Base-by-base conservation (phyloP, 225 moss, liverwort and hornwort species). In the Marchantia polymorpha region DNA sequence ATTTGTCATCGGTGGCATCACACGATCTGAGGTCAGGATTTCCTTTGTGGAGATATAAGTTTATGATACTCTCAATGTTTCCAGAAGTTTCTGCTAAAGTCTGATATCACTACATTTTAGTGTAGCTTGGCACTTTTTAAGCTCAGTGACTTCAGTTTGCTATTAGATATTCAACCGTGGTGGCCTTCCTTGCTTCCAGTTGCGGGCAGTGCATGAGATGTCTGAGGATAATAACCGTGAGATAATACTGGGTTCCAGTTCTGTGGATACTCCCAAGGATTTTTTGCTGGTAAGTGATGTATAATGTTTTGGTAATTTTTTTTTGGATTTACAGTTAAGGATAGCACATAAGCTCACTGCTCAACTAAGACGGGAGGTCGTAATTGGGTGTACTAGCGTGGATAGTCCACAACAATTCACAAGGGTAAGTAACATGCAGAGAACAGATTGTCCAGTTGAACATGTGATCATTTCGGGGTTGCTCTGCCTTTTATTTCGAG, bases 1-100 rank as follows among this genome's bases (percentile, higher is more conserved):
- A 17, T 99, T 95, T 79, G 91, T 99, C 61, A 89, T 93, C 52
- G 97, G 97, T 63, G 97, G 97, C 76, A 90, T 95, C 26, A 99
- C 97, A 52, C 89, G 93, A 58, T 99, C 97, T 79, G 97, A 99
- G 92, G 97, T 92, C 81, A 82, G 86, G 56, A 23, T 20, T 47
- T 47, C 3, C 48, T 17, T 47, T 71, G 19, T 47, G 68, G 10
- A 29, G 68, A 60, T 27, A 17, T 14, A 7, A 48, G 22, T 49
- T 26, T 29, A 65, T 39, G 39, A 39, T 12, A 27, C 8, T 65
- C 65, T 29, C 14, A 12, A 48, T 50, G 23, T 71, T 0, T 12
- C 2, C 49, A 71, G 17, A 39, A 39, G 15, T 4, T 69, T 20
- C 61, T 61, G 22, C 61, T 0, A 23, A 23, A 61, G 9, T 7